A percentile compares a stretch with the other conserved stretches of the same genome.
phyloP scores from a whole-genome alignment of 2,329 filamentous ascomycete genomes.

The Fusarium nisikadoi region DNA sequence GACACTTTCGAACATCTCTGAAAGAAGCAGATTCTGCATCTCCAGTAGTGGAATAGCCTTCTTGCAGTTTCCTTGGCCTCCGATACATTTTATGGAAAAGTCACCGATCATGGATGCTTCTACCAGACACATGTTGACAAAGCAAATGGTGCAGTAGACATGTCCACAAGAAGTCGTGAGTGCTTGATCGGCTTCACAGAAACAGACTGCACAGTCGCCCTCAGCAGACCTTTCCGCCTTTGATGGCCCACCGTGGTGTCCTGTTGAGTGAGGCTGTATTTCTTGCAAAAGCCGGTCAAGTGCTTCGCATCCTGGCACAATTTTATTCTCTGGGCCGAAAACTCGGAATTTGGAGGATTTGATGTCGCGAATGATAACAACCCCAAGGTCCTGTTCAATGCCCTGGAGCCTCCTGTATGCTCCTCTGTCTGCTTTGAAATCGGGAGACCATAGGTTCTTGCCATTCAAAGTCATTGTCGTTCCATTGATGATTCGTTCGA shows the following conservation, averaged over 20 bases:
- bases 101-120: background rate
- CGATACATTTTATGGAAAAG: background rate
- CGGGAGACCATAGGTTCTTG: background rate
- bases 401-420: background rate
- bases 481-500: constrained; percentile 10
- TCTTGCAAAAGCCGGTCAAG: constrained; percentile 40
- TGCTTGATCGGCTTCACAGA: constrained; percentile 50
- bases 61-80: background rate
- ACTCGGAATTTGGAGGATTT: constrained; percentile 6
- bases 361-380: constrained; percentile 19
- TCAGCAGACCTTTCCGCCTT: fast-evolving
- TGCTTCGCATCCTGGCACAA: constrained; percentile 2
- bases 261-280: constrained; percentile 5
- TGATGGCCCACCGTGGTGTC: fast-evolving
- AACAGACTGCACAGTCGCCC: constrained; percentile 51
- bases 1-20: constrained; percentile 48
- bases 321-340: background rate
- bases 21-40: constrained; percentile 40
- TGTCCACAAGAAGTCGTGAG: constrained; percentile 53
- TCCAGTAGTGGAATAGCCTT: constrained; percentile 42
- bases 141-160: constrained; percentile 56
- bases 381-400: background rate
- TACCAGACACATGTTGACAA: constrained; percentile 41
- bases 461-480: constrained; percentile 7
- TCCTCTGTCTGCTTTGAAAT: background rate